These are phyloP conservation scores for Suhomyces faveliae DNA, from an alignment of 805 yeast species.

Conservation along the genomic window DNA sequence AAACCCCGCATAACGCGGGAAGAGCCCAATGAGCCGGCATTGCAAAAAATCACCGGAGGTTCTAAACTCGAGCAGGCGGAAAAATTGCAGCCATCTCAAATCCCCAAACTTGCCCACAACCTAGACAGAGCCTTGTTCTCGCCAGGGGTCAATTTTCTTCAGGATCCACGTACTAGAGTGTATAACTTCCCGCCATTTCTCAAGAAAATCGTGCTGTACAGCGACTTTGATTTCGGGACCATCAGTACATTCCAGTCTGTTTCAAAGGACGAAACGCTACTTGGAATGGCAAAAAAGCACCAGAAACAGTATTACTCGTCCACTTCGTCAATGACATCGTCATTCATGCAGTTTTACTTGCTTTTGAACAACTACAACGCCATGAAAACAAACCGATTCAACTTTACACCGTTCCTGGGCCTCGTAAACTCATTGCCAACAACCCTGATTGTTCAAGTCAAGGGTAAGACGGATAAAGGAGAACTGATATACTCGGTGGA, in stretches of 20 bases:
- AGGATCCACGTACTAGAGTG: conserved; percentile 74
- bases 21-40: neutral
- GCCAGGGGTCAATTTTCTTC: conserved; percentile 76
- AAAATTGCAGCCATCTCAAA: conserved; percentile 20
- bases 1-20: too few relatives aligned
- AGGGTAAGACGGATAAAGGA: conserved; percentile 32
- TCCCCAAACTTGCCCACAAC: conserved; percentile 64
- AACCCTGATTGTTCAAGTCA: conserved; percentile 53
- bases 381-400: conserved; percentile 22
- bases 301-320: conserved; percentile 61
- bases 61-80: conserved; percentile 15
- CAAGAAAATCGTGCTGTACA: conserved; percentile 56
- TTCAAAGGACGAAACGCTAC: conserved; percentile 57
- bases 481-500: conserved; percentile 58
- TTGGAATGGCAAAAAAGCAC: conserved; percentile 42
- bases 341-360: conserved; percentile 71
- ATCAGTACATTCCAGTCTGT: conserved; percentile 63
- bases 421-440: conserved; percentile 36
- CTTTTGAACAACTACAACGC: conserved; percentile 49
- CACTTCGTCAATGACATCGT: conserved; percentile 83
- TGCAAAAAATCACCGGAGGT: neutral
- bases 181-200: conserved; percentile 67
- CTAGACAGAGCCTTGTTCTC: conserved; percentile 72
- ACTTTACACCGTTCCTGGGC: conserved; percentile 16
- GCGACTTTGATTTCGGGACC: conserved; percentile 62